A percentile compares a stretch with the other conserved stretches of the same genome.
phyloP scores from a whole-genome alignment of 768 basidiomycete genomes.

The Pleurotus tuber-regium region DNA sequence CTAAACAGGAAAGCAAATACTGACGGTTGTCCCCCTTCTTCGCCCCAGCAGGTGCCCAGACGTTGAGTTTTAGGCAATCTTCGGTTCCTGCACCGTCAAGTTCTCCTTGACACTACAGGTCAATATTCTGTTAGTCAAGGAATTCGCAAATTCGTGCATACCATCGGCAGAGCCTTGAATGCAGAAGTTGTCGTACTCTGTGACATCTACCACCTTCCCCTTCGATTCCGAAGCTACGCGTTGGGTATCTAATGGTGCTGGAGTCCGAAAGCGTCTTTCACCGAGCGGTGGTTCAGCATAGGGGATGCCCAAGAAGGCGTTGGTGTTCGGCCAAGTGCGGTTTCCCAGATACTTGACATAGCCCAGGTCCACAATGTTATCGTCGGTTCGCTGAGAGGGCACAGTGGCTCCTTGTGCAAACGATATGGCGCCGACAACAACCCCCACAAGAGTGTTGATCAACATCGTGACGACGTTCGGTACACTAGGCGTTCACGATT shows the following conservation, averaged over 20 bases:
- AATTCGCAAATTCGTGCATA: background rate
- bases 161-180: background rate
- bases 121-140: background rate
- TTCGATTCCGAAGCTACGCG: constrained; percentile 34
- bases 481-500: too few species aligned
- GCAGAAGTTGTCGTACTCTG: constrained; percentile 29
- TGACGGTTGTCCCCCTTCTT: constrained; percentile 45
- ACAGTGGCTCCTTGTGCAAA: too few species aligned
- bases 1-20: constrained; percentile 15
- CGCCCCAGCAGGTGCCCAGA: constrained; percentile 53
- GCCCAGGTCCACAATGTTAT: constrained; percentile 47
- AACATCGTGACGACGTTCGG: too few species aligned
- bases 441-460: too few species aligned
- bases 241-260: constrained; percentile 49
- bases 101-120: constrained; percentile 39
- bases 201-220: constrained; percentile 46
- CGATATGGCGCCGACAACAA: too few species aligned
- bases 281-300: constrained; percentile 62
- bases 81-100: constrained; percentile 63
- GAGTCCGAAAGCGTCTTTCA: constrained; percentile 48
- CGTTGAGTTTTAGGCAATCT: constrained; percentile 64
- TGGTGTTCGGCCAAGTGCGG: constrained; percentile 45
- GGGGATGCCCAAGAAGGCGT: constrained; percentile 57
- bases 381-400: too few species aligned
- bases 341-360: constrained; percentile 60